These are phyloP conservation scores for Gillenia trifoliata DNA, from an alignment of 306 rosid genomes.

Conservation along the genomic window DNA sequence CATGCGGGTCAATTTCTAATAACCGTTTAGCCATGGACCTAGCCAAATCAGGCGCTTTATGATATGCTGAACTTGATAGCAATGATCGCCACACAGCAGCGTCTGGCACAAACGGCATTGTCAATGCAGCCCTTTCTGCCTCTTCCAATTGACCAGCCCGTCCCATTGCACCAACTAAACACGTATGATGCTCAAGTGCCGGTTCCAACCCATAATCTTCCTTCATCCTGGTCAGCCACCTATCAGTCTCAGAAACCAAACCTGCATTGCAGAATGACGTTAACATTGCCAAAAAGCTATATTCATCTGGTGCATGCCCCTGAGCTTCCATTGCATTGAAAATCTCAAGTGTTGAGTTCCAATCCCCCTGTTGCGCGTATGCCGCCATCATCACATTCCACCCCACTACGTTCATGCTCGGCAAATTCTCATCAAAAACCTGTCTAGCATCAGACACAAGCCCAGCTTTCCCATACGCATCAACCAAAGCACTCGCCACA, in stretches of 20 bases:
- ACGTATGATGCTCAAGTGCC: conserved; percentile 72
- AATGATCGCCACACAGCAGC: conserved; percentile 89
- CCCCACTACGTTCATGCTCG: conserved; percentile 50
- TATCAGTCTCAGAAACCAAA: conserved; percentile 45
- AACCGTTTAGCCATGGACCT: conserved; percentile 53
- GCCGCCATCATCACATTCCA: conserved; percentile 88
- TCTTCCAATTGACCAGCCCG: conserved; percentile 38
- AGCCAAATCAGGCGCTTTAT: conserved; percentile 58
- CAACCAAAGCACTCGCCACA: conserved; percentile 60
- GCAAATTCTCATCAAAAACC: conserved; percentile 49
- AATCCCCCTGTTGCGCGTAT: conserved; percentile 80
- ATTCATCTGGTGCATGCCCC: conserved; percentile 61
- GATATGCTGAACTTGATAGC: conserved; percentile 60
- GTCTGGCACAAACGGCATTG: conserved; percentile 69
- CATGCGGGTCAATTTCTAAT: conserved; percentile 59
- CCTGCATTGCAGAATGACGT: conserved; percentile 56
- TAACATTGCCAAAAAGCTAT: conserved; percentile 65
- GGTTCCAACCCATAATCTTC: conserved; percentile 59
- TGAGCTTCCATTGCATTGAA: conserved; percentile 34
- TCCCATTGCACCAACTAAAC: conserved; percentile 32
- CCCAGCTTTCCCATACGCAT: conserved; percentile 80
- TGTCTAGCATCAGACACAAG: conserved; percentile 58
- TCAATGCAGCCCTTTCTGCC: conserved; percentile 60
- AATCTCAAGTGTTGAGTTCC: not conserved
- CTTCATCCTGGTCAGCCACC: conserved; percentile 65